phyloP scores from a whole-genome alignment of 1,284 basidiomycete genomes.

The Fistulinella staudtii region DNA sequence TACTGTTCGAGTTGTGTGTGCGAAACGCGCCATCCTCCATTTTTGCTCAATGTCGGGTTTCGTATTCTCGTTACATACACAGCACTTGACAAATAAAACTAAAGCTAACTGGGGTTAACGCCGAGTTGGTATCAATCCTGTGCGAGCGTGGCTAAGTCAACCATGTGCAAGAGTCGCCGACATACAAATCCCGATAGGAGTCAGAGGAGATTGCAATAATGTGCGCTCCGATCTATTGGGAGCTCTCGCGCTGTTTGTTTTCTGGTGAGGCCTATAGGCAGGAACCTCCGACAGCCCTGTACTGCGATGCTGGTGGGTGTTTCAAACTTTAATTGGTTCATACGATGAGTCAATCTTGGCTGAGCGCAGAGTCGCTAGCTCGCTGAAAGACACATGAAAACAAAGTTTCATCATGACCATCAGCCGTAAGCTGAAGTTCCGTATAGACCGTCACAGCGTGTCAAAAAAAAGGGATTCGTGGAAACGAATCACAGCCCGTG shows the following conservation, averaged over 20 bases:
- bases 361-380: not conserved
- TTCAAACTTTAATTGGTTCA: too few relatives aligned
- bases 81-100: not conserved
- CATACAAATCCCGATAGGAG: not conserved
- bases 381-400: not conserved
- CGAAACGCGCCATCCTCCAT: not conserved
- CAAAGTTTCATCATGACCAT: not conserved
- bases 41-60: not conserved
- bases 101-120: not conserved
- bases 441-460: not conserved
- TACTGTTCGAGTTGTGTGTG: not conserved
- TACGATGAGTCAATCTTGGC: too few relatives aligned
- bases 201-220: not conserved
- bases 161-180: not conserved
- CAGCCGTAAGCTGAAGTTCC: not conserved
- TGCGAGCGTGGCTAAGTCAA: not conserved
- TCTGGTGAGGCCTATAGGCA: too few relatives aligned
- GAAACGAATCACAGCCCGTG: not conserved
- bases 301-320: too few relatives aligned
- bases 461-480: conserved; percentile 1
- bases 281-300: too few relatives aligned
- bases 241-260: too few relatives aligned
- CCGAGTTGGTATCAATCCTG: not conserved
- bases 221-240: too few relatives aligned
- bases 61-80: not conserved